A percentile compares a stretch with the other conserved stretches of the same genome.
These are phyloP conservation scores for Betula pendula DNA, from an alignment of 306 rosid genomes.

Conservation along the genomic window DNA sequence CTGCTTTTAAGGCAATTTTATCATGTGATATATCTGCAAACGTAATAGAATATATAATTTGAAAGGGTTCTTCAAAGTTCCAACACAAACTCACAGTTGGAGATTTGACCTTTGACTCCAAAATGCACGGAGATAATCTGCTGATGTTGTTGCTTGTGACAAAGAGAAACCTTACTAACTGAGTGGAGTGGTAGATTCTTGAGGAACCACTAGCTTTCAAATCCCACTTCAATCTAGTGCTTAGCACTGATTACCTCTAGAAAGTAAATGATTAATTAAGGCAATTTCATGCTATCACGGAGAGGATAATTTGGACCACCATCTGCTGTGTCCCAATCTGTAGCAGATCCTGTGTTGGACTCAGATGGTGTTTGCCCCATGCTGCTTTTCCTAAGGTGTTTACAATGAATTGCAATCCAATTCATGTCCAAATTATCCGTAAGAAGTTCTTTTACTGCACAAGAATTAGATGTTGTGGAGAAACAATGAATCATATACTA, in stretches of 20 bases:
- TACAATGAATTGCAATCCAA: neutral
- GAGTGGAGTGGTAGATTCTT: neutral
- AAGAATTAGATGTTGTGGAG: neutral
- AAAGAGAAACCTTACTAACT: neutral
- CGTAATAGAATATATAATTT: neutral
- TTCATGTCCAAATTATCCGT: neutral
- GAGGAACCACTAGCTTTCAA: neutral
- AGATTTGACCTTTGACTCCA: neutral
- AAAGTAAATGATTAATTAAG: neutral
- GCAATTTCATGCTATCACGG: neutral
- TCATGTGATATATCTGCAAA: neutral
- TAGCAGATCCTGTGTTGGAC: neutral
- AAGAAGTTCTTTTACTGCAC: neutral
- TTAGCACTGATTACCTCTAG: neutral
- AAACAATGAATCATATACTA: neutral
- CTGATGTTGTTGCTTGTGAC: neutral
- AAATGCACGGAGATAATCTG: neutral
- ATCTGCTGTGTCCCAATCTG: neutral
- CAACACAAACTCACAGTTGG: neutral
- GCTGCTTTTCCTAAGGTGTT: neutral
- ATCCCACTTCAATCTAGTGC: neutral
- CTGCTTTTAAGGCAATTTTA: neutral
- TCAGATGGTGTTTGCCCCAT: neutral
- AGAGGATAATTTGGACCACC: neutral
- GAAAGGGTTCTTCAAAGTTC: neutral